These are phyloP conservation scores for Platismatia glauca DNA, from an alignment of 495 filamentous ascomycete species.

Conservation along the genomic window DNA sequence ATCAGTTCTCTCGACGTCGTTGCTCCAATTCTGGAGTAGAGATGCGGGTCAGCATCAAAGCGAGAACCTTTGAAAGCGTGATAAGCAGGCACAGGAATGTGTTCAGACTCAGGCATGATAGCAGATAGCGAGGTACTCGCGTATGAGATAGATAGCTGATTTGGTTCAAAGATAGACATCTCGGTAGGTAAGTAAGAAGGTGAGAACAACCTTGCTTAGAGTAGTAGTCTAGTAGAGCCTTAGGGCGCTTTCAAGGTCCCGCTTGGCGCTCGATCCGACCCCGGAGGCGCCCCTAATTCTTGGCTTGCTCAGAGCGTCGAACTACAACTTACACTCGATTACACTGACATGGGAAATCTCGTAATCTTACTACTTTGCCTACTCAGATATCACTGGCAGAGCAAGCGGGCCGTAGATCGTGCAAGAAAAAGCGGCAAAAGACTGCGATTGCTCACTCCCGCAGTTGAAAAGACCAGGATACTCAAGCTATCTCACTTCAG, in stretches of 20 bases:
- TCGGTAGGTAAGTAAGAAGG: too few species aligned
- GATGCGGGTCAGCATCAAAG: slow-evolving; percentile 34
- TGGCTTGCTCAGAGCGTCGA: background rate
- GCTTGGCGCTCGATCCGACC: background rate
- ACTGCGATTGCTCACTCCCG: too few species aligned
- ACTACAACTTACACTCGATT: too few species aligned
- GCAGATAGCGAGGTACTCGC: background rate
- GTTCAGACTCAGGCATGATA: background rate
- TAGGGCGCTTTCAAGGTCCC: background rate
- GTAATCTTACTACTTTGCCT: too few species aligned
- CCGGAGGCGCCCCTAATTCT: background rate
- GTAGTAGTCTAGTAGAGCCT: background rate
- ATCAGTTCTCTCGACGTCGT: slow-evolving; percentile 31
- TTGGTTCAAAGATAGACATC: background rate
- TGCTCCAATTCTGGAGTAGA: slow-evolving; percentile 30
- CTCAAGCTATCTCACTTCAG: too few species aligned
- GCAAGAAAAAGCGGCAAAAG: too few species aligned
- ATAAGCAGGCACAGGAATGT: slow-evolving; percentile 31
- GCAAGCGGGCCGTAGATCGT: too few species aligned
- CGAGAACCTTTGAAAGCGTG: slow-evolving; percentile 36
- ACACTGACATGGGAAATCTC: background rate
- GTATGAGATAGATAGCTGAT: background rate
- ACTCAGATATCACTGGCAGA: too few species aligned
- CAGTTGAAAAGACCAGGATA: too few species aligned
- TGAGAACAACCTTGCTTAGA: too few species aligned